Conservation (phyloP, 2,329 filamentous ascomycete genomes). For the Coniochaeta hoffmannii region DNA sequence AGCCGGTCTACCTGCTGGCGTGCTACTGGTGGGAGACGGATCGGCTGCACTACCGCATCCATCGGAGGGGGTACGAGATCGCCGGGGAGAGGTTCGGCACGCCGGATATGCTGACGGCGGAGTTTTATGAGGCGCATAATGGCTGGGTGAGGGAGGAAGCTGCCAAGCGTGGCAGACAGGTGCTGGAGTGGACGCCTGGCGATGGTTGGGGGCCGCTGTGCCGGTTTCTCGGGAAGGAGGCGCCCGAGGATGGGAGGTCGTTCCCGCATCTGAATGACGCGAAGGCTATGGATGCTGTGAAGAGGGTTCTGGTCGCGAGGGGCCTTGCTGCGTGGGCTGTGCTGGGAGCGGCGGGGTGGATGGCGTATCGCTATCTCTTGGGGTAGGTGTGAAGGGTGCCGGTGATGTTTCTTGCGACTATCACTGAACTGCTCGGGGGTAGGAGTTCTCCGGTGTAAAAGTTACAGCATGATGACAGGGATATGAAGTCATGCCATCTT, state of each 20-base stretch:
- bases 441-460: too few relatives aligned
- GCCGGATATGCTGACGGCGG: neutral
- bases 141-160: constrained; percentile 20
- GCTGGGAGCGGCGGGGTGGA: neutral
- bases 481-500: too few relatives aligned
- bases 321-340: constrained; percentile 4
- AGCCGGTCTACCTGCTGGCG: constrained; percentile 15
- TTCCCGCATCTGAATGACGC: constrained; percentile 26
- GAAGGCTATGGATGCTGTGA: constrained; percentile 7
- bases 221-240: constrained; percentile 25
- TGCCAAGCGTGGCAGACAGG: constrained; percentile 17
- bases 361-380: neutral
- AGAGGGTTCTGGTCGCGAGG: constrained; percentile 3
- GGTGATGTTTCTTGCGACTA: too few relatives aligned
- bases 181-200: constrained; percentile 30
- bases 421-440: too few relatives aligned
- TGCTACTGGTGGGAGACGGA: constrained; percentile 20
- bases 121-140: constrained; percentile 16
- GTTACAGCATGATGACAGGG: too few relatives aligned
- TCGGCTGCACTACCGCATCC: constrained; percentile 19
- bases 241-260: constrained; percentile 20
- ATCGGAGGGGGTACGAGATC: constrained; percentile 5
- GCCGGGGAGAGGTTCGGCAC: constrained; percentile 8
- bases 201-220: constrained; percentile 36
- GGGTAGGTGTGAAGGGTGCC: neutral